A percentile compares a stretch with the other conserved stretches of the same genome.
These are phyloP conservation scores for Lachnum nothofagi DNA, from an alignment of 2,329 filamentous ascomycete genomes.

Conservation along the genomic window DNA sequence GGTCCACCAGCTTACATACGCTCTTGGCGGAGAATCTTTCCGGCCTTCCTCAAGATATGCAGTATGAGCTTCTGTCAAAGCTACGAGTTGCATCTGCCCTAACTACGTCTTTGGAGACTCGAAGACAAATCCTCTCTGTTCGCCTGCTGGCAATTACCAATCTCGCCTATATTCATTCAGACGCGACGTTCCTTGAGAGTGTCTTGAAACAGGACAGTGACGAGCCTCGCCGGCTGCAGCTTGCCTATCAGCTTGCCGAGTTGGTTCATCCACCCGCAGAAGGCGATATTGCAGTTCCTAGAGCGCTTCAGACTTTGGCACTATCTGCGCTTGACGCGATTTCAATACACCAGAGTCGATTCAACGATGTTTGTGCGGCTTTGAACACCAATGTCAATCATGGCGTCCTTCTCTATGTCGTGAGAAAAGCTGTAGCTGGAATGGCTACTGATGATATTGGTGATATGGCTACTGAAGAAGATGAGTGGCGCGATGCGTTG, in stretches of 20 bases:
- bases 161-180: constrained; percentile 80
- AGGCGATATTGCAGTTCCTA: constrained; percentile 61
- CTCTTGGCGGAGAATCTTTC: constrained; percentile 51
- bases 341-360: constrained; percentile 70
- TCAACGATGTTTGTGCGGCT: constrained; percentile 79
- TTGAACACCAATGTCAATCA: constrained; percentile 95
- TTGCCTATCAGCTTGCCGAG: constrained; percentile 88
- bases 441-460: constrained; percentile 61
- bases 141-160: constrained; percentile 86
- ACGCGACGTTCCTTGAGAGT: constrained; percentile 77
- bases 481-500: constrained; percentile 85
- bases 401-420: constrained; percentile 86
- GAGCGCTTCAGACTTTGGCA: constrained; percentile 75
- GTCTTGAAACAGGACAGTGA: constrained; percentile 83
- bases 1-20: constrained; percentile 49
- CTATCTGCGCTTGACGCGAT: constrained; percentile 81
- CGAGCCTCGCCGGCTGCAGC: constrained; percentile 80
- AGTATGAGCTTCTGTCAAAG: constrained; percentile 81
- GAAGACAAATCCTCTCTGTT: constrained; percentile 72
- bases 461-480: constrained; percentile 59
- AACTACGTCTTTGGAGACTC: constrained; percentile 55
- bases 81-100: constrained; percentile 80
- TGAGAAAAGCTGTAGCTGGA: constrained; percentile 82
- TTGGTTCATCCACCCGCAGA: constrained; percentile 78
- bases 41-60: constrained; percentile 65